Evolutionary conservation across 2,329 filamentous ascomycete species (phyloP).

Genomic region (Cordyceps cicadae): DNA sequence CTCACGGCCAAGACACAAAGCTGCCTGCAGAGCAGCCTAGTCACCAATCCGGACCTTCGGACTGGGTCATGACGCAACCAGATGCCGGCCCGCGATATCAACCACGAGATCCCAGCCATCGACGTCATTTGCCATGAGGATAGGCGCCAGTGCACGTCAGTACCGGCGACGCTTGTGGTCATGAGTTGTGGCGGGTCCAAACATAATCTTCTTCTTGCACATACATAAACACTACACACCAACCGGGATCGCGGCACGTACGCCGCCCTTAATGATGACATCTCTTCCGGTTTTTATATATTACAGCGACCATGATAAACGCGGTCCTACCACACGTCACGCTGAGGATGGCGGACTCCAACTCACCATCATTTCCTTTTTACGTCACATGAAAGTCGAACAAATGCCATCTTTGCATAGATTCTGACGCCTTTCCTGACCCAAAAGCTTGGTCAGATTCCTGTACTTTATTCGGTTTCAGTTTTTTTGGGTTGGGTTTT

Average conservation of each 20-base stretch:
- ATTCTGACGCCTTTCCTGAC: constrained; percentile 22
- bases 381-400: not conserved
- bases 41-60: constrained; percentile 40
- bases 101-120: constrained; percentile 37
- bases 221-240: constrained; percentile 11
- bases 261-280: constrained; percentile 4
- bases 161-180: constrained; percentile 6
- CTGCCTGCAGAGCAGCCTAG: constrained; percentile 51
- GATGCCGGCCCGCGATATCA: constrained; percentile 32
- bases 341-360: constrained; percentile 8
- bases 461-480: constrained; percentile 3
- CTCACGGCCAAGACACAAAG: constrained; percentile 47
- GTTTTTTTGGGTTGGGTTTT: constrained; percentile 1
- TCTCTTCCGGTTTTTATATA: constrained; percentile 1
- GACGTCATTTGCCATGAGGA: constrained; percentile 27
- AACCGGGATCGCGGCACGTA: not conserved
- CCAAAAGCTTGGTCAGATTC: constrained; percentile 11
- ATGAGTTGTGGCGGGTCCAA: constrained; percentile 14
- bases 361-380: not conserved
- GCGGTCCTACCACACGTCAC: constrained; percentile 4
- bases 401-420: constrained; percentile 23
- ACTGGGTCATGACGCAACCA: constrained; percentile 43
- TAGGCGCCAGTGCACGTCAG: constrained; percentile 1
- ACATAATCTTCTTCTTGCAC: constrained; percentile 12
- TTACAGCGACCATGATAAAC: constrained; percentile 4